Evolutionary conservation across 2,329 filamentous ascomycete genomes (phyloP).

Genomic region (Cercospora zeina): DNA sequence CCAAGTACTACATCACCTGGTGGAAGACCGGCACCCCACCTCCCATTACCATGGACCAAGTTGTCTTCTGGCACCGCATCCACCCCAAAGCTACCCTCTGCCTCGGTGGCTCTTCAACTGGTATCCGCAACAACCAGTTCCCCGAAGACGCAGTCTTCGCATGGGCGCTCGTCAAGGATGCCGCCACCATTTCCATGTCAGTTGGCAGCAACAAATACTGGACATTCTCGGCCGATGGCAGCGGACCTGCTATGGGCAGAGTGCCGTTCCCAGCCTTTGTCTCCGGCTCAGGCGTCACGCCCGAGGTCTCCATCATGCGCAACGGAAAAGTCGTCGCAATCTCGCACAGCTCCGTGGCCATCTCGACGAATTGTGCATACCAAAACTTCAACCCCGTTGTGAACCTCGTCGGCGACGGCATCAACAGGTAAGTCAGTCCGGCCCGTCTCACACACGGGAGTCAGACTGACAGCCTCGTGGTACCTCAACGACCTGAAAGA

Average conservation of each 20-base stretch:
- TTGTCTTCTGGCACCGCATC: conserved; percentile 45
- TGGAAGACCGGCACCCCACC: conserved; percentile 42
- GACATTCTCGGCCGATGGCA: conserved; percentile 38
- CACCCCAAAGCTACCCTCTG: conserved; percentile 42
- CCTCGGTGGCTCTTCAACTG: conserved; percentile 35
- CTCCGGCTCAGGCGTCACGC: conserved; percentile 34
- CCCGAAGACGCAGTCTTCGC: conserved; percentile 43
- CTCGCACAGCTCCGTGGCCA: conserved; percentile 33
- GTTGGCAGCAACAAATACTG: conserved; percentile 41
- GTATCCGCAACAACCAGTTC: conserved; percentile 40
- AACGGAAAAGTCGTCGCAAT: conserved; percentile 33
- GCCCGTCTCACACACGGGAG: neutral
- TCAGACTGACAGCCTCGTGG: conserved; percentile 9
- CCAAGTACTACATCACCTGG: conserved; percentile 44
- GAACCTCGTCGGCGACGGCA: conserved; percentile 38
- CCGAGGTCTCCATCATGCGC: conserved; percentile 39
- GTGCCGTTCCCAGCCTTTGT: conserved; percentile 41
- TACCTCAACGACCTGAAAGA: conserved; percentile 13
- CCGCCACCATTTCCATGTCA: conserved; percentile 39
- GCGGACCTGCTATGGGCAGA: conserved; percentile 37
- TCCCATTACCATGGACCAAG: conserved; percentile 40
- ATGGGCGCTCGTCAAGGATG: conserved; percentile 41
- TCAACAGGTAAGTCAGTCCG: conserved; percentile 24
- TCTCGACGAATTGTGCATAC: conserved; percentile 37
- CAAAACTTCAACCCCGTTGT: conserved; percentile 44